These are phyloP conservation scores for Calocybe indica DNA, from an alignment of 768 basidiomycete species.

Conservation along the genomic window DNA sequence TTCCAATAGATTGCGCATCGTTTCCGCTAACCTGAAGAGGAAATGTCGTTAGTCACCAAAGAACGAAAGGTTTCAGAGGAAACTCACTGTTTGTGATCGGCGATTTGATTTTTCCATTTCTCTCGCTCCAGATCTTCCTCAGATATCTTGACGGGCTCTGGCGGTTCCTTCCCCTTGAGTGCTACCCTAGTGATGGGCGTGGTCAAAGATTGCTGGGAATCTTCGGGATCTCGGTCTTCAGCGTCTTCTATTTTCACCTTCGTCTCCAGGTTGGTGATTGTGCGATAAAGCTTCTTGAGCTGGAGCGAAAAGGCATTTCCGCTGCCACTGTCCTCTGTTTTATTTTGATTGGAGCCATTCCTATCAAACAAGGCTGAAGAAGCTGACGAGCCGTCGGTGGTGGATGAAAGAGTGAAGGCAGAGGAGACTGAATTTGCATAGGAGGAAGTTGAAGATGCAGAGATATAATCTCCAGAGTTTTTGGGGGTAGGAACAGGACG, in stretches of 20 bases:
- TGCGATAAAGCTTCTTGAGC: slow-evolving; percentile 79
- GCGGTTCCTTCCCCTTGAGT: slow-evolving; percentile 33
- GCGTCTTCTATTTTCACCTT: slow-evolving; percentile 62
- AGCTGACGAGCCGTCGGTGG: slow-evolving; percentile 70
- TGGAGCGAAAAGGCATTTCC: slow-evolving; percentile 68
- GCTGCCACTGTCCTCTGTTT: slow-evolving; percentile 45
- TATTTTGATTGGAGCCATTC: slow-evolving; percentile 25
- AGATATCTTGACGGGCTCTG: slow-evolving; percentile 10
- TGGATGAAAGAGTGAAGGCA: slow-evolving; percentile 69
- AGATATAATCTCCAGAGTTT: slow-evolving; percentile 64
- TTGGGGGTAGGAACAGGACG: slow-evolving; percentile 51
- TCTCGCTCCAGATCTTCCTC: slow-evolving; percentile 66
- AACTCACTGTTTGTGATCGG: slow-evolving; percentile 83
- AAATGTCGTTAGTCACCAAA: slow-evolving; percentile 6
- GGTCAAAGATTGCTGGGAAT: slow-evolving; percentile 15
- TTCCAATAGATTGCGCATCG: slow-evolving; percentile 82
- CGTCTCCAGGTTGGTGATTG: slow-evolving; percentile 73
- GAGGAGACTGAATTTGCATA: slow-evolving; percentile 66
- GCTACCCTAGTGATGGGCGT: slow-evolving; percentile 35
- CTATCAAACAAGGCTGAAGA: slow-evolving; percentile 66
- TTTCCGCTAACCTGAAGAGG: slow-evolving; percentile 74
- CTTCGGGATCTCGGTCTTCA: slow-evolving; percentile 44
- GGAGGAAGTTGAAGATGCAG: slow-evolving; percentile 70
- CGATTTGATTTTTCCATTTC: slow-evolving; percentile 66
- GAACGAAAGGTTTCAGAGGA: slow-evolving; percentile 2